These are phyloP conservation scores for Globisporangium apiculatum DNA, from an alignment of 352 stramenopile species.

Conservation along the genomic window DNA sequence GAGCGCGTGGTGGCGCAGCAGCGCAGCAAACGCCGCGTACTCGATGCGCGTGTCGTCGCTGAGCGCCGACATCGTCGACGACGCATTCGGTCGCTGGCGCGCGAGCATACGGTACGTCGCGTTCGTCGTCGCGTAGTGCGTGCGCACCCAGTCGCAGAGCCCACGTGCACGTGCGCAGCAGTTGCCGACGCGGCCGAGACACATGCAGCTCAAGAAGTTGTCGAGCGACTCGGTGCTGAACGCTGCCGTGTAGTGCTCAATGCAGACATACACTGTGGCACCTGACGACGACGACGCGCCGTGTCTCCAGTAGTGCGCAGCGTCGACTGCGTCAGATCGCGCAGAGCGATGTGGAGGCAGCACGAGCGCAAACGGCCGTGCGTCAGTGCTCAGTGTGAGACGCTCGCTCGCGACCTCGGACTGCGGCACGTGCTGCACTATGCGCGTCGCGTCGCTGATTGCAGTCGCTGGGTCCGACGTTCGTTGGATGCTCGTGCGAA, in stretches of 20 bases:
- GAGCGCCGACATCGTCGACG: constrained; percentile 3
- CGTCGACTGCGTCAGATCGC: neutral
- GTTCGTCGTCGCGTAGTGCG: constrained; percentile 38
- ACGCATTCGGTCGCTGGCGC: constrained; percentile 23
- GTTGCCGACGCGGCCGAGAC: neutral
- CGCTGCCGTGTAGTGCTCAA: constrained; percentile 13
- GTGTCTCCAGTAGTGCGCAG: neutral
- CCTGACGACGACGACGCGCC: neutral
- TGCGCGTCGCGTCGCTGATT: constrained; percentile 3
- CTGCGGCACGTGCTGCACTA: constrained; percentile 29
- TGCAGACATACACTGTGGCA: too few relatives aligned
- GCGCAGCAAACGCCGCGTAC: constrained; percentile 34
- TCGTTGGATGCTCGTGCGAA: constrained; percentile 8
- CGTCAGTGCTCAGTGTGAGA: constrained; percentile 1
- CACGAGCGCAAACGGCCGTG: constrained; percentile 26
- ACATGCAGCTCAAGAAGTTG: constrained; percentile 16
- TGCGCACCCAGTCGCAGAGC: constrained; percentile 53
- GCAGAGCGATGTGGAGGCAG: constrained; percentile 16
- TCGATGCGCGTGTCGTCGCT: constrained; percentile 32
- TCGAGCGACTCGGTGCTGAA: constrained; percentile 15
- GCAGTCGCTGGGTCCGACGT: neutral
- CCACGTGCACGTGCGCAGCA: constrained; percentile 4
- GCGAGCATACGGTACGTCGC: constrained; percentile 63
- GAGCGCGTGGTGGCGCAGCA: constrained; percentile 50
- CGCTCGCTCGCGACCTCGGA: neutral